Percentiles rank a stretch among this genome's conserved stretches.
These are phyloP conservation scores for Powellomyces hirtus DNA, from an alignment of 192 early-diverging fungal species.

Conservation along the genomic window DNA sequence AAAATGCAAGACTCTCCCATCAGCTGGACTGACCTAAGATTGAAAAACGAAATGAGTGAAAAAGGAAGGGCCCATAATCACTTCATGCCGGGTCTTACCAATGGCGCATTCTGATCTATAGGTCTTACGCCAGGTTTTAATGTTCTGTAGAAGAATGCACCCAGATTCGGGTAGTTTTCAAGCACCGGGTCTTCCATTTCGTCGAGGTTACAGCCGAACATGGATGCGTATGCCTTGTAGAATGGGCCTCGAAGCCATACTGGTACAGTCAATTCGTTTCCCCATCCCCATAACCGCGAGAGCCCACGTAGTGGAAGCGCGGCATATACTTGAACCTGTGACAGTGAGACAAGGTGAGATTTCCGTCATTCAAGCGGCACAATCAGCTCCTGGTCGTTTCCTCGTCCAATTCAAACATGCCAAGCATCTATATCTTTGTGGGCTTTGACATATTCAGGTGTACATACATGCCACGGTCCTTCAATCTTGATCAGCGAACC, in stretches of 20 bases:
- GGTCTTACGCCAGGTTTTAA: constrained; percentile 76
- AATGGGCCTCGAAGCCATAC: constrained; percentile 67
- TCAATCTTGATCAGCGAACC: constrained; percentile 51
- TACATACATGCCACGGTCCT: constrained; percentile 83
- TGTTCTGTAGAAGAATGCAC: constrained; percentile 91
- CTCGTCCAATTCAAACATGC: too few species aligned
- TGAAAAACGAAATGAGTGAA: not conserved
- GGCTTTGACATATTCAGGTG: too few species aligned
- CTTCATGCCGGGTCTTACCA: constrained; percentile 48
- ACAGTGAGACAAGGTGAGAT: not conserved
- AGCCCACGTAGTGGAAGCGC: constrained; percentile 84
- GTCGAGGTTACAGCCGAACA: constrained; percentile 89
- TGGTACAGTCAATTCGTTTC: constrained; percentile 86
- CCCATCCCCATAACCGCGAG: constrained; percentile 87
- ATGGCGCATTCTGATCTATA: constrained; percentile 59
- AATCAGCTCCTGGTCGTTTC: too few species aligned
- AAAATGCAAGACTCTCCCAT: constrained; percentile 88
- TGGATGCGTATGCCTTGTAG: constrained; percentile 74
- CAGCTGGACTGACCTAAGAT: constrained; percentile 77
- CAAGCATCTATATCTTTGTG: too few species aligned
- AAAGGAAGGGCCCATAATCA: not conserved
- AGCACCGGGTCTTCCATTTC: constrained; percentile 90
- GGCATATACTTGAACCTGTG: constrained; percentile 78
- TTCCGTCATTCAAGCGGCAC: too few species aligned
- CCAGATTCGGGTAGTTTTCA: constrained; percentile 76